Evolutionary conservation across 345 rosid species (phyloP).

Genomic region (Atalantia buxifolia): DNA sequence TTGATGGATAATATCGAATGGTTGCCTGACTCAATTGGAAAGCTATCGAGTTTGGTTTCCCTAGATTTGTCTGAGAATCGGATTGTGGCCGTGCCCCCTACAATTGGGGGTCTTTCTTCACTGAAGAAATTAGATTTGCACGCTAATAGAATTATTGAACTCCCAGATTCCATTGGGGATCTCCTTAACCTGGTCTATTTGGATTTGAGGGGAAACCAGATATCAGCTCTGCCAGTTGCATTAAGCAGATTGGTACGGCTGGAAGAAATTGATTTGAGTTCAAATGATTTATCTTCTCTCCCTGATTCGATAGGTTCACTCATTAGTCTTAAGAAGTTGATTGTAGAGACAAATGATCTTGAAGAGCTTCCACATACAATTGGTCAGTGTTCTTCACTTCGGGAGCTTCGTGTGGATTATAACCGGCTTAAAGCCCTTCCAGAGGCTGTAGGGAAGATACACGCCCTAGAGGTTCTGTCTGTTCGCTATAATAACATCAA

Average conservation of each 20-base stretch:
- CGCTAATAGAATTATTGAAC: slow-evolving; percentile 64
- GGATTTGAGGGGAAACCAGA: slow-evolving; percentile 76
- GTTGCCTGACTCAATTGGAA: slow-evolving; percentile 97
- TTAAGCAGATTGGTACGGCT: slow-evolving; percentile 60
- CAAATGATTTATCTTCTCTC: slow-evolving; percentile 60
- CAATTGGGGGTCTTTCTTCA: slow-evolving; percentile 79
- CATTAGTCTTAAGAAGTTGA: slow-evolving; percentile 56
- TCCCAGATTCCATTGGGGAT: slow-evolving; percentile 78
- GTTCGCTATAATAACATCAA: slow-evolving; percentile 90
- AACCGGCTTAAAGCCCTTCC: slow-evolving; percentile 97
- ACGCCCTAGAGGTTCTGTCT: slow-evolving; percentile 62
- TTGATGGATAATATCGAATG: slow-evolving; percentile 86
- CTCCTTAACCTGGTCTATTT: slow-evolving; percentile 58
- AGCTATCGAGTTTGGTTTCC: slow-evolving; percentile 57
- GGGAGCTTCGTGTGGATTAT: slow-evolving; percentile 82
- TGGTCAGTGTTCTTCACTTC: slow-evolving; percentile 63
- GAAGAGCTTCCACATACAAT: slow-evolving; percentile 86
- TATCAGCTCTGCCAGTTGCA: slow-evolving; percentile 63
- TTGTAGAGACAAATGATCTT: slow-evolving; percentile 75
- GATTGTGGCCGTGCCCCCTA: slow-evolving; percentile 54
- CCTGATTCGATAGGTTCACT: slow-evolving; percentile 80
- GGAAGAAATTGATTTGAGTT: slow-evolving; percentile 84
- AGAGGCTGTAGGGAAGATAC: slow-evolving; percentile 90
- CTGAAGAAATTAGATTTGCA: slow-evolving; percentile 75
- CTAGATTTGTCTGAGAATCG: slow-evolving; percentile 86